Evolutionary conservation across 2,329 filamentous ascomycete species (phyloP).

Genomic region (Westerdykella sp.): DNA sequence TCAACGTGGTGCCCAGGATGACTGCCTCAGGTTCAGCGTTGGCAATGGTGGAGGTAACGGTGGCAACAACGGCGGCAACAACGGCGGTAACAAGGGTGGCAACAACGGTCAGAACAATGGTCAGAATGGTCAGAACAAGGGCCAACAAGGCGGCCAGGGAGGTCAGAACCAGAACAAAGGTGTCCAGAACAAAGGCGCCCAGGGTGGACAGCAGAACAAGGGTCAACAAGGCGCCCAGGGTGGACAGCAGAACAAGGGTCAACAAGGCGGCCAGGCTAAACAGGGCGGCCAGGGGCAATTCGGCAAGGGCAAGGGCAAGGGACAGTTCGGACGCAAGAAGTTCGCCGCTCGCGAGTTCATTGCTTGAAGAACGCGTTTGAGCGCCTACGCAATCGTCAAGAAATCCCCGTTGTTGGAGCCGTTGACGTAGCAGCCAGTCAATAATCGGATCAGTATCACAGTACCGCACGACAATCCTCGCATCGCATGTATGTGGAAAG

Average conservation of each 20-base stretch:
- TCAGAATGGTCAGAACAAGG: background rate
- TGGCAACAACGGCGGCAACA: slow-evolving; percentile 1
- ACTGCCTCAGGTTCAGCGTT: slow-evolving; percentile 48
- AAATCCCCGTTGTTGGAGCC: too few species aligned
- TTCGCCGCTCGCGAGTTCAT: slow-evolving; percentile 31
- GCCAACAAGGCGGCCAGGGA: slow-evolving; percentile 4
- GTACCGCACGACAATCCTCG: too few species aligned
- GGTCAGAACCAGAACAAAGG: slow-evolving; percentile 2
- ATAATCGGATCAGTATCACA: too few species aligned
- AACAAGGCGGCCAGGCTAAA: slow-evolving; percentile 1
- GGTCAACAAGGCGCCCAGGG: slow-evolving; percentile 1
- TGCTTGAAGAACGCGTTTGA: slow-evolving; percentile 15
- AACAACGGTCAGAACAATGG: background rate
- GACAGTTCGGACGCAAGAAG: slow-evolving; percentile 22
- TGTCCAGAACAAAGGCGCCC: background rate
- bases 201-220: slow-evolving; percentile 3
- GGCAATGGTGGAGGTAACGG: slow-evolving; percentile 5
- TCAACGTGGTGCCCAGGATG: slow-evolving; percentile 50
- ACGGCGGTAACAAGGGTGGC: slow-evolving; percentile 7
- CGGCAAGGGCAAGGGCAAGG: slow-evolving; percentile 5
- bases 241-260: background rate
- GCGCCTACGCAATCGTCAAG: too few species aligned
- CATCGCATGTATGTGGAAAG: too few species aligned
- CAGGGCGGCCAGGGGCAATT: slow-evolving; percentile 1
- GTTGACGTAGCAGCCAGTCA: too few species aligned